Conservation (phyloP, 2,329 filamentous ascomycete genomes). For the Myriosclerotinia duriaeana region DNA sequence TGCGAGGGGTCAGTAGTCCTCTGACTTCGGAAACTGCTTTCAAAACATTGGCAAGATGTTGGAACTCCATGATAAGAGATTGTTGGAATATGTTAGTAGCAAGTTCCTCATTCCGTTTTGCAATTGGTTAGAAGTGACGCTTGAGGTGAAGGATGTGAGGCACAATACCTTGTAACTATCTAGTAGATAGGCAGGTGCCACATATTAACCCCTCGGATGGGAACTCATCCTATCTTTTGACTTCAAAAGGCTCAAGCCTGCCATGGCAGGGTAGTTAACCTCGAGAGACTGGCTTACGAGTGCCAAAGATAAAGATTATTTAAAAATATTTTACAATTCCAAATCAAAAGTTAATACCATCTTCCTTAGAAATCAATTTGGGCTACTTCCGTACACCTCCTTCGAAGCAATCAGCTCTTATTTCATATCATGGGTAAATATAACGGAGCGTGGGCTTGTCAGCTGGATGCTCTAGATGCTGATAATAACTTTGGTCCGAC, state of each 20-base stretch:
- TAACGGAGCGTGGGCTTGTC: not conserved
- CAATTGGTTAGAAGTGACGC: no score
- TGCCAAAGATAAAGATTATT: not conserved
- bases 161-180: not conserved
- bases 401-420: not conserved
- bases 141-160: no score
- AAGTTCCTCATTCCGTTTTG: no score
- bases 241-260: not conserved
- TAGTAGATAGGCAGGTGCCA: not conserved
- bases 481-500: not conserved
- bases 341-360: not conserved
- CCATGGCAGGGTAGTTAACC: not conserved
- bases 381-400: not conserved
- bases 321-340: no score
- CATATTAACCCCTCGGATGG: not conserved
- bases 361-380: not conserved
- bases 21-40: no score
- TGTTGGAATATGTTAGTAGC: no score
- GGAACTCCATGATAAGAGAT: no score
- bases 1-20: no score
- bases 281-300: not conserved
- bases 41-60: no score
- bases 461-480: no score
- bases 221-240: not conserved
- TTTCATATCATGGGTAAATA: not conserved